Evolutionary conservation across 441 rosid genomes (phyloP), one percentile per base, ranked within the genome.

Genomic region (Gossypium schwendimanii): DNA sequence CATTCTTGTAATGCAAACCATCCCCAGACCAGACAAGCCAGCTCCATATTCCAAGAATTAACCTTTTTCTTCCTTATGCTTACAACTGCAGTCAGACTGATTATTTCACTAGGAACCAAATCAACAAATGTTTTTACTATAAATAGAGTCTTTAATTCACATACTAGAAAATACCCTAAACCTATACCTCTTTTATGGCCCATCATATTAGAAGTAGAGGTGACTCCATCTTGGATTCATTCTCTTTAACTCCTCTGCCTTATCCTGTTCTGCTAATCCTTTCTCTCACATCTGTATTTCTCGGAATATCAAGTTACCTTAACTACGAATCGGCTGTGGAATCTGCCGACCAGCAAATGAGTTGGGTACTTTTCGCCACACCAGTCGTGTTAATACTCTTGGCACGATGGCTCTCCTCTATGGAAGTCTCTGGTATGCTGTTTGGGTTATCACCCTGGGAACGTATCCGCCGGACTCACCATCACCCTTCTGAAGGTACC

Each of bases 251-350:
- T 33, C 98, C 98, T 15, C 80, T 94, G 6, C 99, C 99, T 0
- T 85, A 86, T 50, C 99, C 98, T 20, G 97, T 92, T 21, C 93
- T 92, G 50, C 26, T 86, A 11, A 79, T 94, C 84, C 58, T 91
- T 17, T 91, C 87, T 3, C 88, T 92, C 0, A 70, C 78, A 23
- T 76, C 85, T 0, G 52, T 89, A 73, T 84, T 92, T 73, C 81
- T 94, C 0, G 82, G 89, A 58, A 77, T 71, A 0, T 88, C 97
- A 14, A 92, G 88, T 91, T 87, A 74, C 85, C 75, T 85, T 57
- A 82, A 68, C 83, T 88, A 85, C 52, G 93, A 92, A 70, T 88
- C 86, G 0, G 84, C 79, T 15, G 79, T 86, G 17, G 98, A 91
- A 69, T n/a, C 81, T 3, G 83, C 84, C 0, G 90, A 79, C 77